Evolutionary conservation across 2,329 filamentous ascomycete species (phyloP), one percentile per base, ranked within the genome.

Genomic region (Aspergillus viridinutans): DNA sequence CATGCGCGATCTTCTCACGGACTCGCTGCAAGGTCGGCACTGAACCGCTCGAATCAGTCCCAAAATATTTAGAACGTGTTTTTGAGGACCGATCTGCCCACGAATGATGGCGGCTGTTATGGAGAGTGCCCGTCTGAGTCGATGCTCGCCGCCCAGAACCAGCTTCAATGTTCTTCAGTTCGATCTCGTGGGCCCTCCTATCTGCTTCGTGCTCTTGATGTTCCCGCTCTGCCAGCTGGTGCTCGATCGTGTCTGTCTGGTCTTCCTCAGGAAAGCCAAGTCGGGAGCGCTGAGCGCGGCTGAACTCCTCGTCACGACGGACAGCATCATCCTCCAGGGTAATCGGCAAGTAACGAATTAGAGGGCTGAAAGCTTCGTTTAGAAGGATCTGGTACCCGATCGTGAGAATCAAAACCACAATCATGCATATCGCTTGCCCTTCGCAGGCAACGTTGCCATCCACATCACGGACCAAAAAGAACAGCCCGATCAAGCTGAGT

Each of bases 251-350:
- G 29, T 78, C 76, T 23, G 72, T 72, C 50, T 77, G 76, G 20
- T 72, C 69, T 14, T 64, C 62, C 4, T 81, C 80, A 38, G 72
- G 71, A 10, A 90, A 72, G 0, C 87, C 86, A 56, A 92, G 83
- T 8, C 88, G 86, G 23, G 80, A 80, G 56, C 87, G 85, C 70
- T 95, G 91, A 3, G 87, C 88, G 49, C 88, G 82, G 64, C 91
- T 88, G 69, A 97, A 99, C 42, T 89, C 90, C 67, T 93, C 86
- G 64, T 99, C 94, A 6, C 93, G 87, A n/a, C 90, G 78, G 0
- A 94, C 90, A 2, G 94, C 94, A 69, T 97, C 93, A 61, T 97
- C 94, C 72, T 99, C 94, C 55, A 97, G 86, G 0, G 93, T 97
- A 61, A 97, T 95, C 0, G 94, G 94, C 3, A 99, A 79, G 67